Evolutionary conservation across 306 rosid species (phyloP).

Genomic region (Fragaria iinumae): DNA sequence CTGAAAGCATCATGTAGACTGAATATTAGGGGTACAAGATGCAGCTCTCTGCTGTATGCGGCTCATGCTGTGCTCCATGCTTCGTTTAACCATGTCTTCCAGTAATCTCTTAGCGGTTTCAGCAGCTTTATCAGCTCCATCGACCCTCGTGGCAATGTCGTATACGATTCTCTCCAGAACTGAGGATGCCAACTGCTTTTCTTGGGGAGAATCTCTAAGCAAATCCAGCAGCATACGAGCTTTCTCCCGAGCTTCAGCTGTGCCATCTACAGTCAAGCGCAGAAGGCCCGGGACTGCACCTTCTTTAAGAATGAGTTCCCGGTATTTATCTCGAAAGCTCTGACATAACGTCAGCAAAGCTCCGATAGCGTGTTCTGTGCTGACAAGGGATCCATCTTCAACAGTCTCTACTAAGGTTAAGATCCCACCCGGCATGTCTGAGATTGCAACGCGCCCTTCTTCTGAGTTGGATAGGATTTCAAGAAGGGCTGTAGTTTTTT

Average conservation of each 20-base stretch:
- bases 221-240: constrained; percentile 71
- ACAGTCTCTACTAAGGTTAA: constrained; percentile 77
- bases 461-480: constrained; percentile 68
- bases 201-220: constrained; percentile 77
- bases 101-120: constrained; percentile 68
- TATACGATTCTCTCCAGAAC: constrained; percentile 71
- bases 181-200: constrained; percentile 54
- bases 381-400: constrained; percentile 81
- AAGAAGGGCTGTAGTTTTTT: constrained; percentile 70
- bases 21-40: constrained; percentile 48
- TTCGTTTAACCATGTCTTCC: constrained; percentile 82
- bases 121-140: constrained; percentile 79
- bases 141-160: constrained; percentile 70
- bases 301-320: constrained; percentile 75
- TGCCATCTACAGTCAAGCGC: constrained; percentile 79
- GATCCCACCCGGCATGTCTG: constrained; percentile 65
- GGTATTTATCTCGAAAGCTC: constrained; percentile 75
- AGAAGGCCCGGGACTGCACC: constrained; percentile 91
- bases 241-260: constrained; percentile 63
- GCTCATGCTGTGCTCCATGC: constrained; percentile 66
- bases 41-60: constrained; percentile 49
- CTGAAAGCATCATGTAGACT: constrained; percentile 32
- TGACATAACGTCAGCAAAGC: constrained; percentile 60
- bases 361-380: constrained; percentile 86
- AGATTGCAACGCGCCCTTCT: constrained; percentile 65